These are phyloP conservation scores for Biscogniauxia mediterranea DNA, from an alignment of 2,329 filamentous ascomycete genomes.

Conservation along the genomic window DNA sequence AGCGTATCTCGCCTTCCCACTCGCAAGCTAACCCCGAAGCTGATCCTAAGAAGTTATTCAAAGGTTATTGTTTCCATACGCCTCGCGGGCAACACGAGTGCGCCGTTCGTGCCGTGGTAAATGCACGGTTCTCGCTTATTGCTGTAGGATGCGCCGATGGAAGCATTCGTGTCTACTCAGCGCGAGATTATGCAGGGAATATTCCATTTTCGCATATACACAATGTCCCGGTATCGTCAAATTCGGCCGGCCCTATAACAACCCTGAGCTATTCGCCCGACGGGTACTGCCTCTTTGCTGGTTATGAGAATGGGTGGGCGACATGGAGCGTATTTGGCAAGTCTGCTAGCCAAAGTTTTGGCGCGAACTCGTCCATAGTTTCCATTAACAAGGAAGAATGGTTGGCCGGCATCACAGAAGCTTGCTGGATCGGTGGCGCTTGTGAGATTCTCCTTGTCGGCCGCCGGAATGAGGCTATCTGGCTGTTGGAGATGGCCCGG, in stretches of 20 bases:
- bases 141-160: constrained; percentile 82
- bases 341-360: constrained; percentile 79
- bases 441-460: constrained; percentile 79
- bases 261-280: constrained; percentile 87
- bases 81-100: constrained; percentile 59
- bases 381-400: constrained; percentile 73
- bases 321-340: constrained; percentile 98
- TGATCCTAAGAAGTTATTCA: constrained; percentile 69
- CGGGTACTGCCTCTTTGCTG: constrained; percentile 92
- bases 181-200: constrained; percentile 89
- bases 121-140: constrained; percentile 91
- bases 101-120: constrained; percentile 78
- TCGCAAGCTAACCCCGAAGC: constrained; percentile 41
- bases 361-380: constrained; percentile 62
- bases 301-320: constrained; percentile 89
- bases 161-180: constrained; percentile 83
- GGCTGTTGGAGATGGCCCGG: constrained; percentile 87
- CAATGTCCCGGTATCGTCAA: constrained; percentile 63
- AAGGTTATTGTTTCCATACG: constrained; percentile 85
- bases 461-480: constrained; percentile 72
- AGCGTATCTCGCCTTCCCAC: constrained; percentile 55
- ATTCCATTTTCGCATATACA: constrained; percentile 84
- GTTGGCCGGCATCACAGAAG: constrained; percentile 75
- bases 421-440: constrained; percentile 83
- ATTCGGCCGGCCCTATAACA: constrained; percentile 68